Percentiles rank a stretch among this genome's conserved stretches.
Evolutionary conservation across 441 rosid species (phyloP).

Genomic region (Mallotus repandus): DNA sequence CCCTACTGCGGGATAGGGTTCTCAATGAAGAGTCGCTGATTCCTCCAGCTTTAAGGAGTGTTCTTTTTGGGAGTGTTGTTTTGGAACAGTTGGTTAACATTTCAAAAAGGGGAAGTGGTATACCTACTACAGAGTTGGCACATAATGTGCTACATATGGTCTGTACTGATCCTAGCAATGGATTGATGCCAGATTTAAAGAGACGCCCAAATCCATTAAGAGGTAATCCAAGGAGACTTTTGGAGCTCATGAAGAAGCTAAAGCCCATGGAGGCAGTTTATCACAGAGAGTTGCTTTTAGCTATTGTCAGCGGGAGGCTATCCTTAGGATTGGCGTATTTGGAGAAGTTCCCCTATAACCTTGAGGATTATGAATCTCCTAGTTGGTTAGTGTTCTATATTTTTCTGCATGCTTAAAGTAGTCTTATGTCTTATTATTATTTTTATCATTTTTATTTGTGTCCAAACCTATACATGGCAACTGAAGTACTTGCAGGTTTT

Average conservation of each 20-base stretch:
- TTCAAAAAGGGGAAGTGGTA: constrained; percentile 64
- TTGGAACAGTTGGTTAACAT: constrained; percentile 71
- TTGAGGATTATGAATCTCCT: constrained; percentile 79
- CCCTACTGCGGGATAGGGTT: constrained; percentile 57
- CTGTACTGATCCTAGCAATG: constrained; percentile 85
- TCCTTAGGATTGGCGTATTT: constrained; percentile 71
- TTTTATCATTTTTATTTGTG: constrained; percentile 5
- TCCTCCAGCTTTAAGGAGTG: constrained; percentile 83
- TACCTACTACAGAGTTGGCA: constrained; percentile 58
- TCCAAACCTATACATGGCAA: constrained; percentile 33
- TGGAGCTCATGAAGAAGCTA: constrained; percentile 83
- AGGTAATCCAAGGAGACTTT: constrained; percentile 72
- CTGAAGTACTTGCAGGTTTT: constrained; percentile 75
- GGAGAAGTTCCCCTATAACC: constrained; percentile 85
- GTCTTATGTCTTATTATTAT: background rate
- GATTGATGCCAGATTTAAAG: constrained; percentile 82
- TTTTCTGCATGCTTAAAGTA: constrained; percentile 4
- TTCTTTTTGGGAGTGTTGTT: constrained; percentile 80
- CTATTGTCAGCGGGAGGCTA: constrained; percentile 65
- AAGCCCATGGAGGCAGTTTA: constrained; percentile 61
- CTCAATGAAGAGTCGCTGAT: constrained; percentile 72
- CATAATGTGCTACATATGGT: constrained; percentile 62
- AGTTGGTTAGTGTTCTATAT: constrained; percentile 64
- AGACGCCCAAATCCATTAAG: constrained; percentile 52
- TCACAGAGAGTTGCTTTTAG: constrained; percentile 85